Evolutionary conservation across 1,139 yeast species (phyloP).

Genomic region (Yamadazyma atlantica): DNA sequence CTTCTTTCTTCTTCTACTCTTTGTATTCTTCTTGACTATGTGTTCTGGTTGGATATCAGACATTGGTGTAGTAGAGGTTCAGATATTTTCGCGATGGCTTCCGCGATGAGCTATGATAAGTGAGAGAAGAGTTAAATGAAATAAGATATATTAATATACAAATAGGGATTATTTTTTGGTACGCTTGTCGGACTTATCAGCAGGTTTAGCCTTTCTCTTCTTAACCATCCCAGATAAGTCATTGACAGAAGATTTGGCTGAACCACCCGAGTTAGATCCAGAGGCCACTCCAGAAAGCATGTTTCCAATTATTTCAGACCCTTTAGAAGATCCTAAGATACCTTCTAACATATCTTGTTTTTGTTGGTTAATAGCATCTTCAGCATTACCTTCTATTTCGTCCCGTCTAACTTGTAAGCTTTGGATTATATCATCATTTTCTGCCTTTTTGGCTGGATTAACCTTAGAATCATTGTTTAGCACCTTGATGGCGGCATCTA

Average conservation of each 20-base stretch:
- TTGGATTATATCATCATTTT: conserved; percentile 50
- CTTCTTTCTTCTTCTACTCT: conserved; percentile 58
- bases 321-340: conserved; percentile 44
- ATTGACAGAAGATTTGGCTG: conserved; percentile 22
- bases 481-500: conserved; percentile 60
- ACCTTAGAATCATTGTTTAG: conserved; percentile 43
- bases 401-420: conserved; percentile 53
- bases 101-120: background rate
- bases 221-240: conserved; percentile 37
- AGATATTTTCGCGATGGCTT: background rate
- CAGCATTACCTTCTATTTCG: conserved; percentile 56
- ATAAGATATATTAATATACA: background rate
- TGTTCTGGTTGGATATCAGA: background rate
- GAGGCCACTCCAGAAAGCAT: conserved; percentile 7
- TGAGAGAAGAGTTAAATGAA: too few species aligned
- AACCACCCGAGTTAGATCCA: conserved; percentile 2
- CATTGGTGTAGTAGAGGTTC: background rate
- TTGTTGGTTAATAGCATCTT: conserved; percentile 51
- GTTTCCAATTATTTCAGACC: conserved; percentile 11
- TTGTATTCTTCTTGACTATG: background rate
- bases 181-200: conserved; percentile 10
- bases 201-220: conserved; percentile 27
- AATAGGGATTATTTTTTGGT: conserved; percentile 11
- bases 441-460: conserved; percentile 32
- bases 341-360: conserved; percentile 63